Evolutionary conservation across 1,284 basidiomycete genomes (phyloP), one percentile per base, ranked within the genome.

Genomic region (Tremellales sp.): DNA sequence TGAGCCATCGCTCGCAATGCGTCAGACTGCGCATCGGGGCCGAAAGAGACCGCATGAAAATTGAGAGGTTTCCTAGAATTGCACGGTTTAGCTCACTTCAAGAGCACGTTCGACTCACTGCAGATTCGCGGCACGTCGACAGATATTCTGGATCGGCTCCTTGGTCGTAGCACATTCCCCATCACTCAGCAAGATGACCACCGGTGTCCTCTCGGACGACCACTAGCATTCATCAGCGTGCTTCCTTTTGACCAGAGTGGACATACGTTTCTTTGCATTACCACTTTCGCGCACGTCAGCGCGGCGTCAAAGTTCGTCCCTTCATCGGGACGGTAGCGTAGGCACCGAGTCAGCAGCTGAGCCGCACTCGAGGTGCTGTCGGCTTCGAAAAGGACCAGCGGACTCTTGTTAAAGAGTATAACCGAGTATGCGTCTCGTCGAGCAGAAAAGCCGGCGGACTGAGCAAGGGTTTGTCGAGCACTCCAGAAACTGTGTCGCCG

Each of bases 171-270:
- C 26, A 45, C 77, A 77, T 63, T 80, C 76, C 0, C 81, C 82
- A 48, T 81, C 81, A 0, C 81, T 83, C 14, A 83, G 70, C 62
- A 83, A 83, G 25, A 83, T 75, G n/a, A 83, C 66, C n/a, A 83
- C 75, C 0, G 81, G 82, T 0, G 70, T 61, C 46, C 81, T 82
- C 19, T 14, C 43, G 2, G 26, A 3, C 16, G 27, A 6, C 40
- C 40, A 42, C 40, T 42, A 14, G 2, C 2, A n/a, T n/a, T n/a
- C n/a, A n/a, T n/a, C n/a, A n/a, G n/a, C n/a, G n/a, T n/a, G n/a
- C n/a, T n/a, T n/a, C n/a, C n/a, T n/a, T n/a, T n/a, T n/a, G n/a
- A n/a, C n/a, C n/a, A n/a, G n/a, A 5, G 8, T 7, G 25, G n/a
- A 31, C 40, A 31, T 14, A 41, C 40, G 18, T 41, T 29, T 18